Evolutionary conservation across 1,284 basidiomycete genomes (phyloP).

Genomic region (Psilocybe mexicana): DNA sequence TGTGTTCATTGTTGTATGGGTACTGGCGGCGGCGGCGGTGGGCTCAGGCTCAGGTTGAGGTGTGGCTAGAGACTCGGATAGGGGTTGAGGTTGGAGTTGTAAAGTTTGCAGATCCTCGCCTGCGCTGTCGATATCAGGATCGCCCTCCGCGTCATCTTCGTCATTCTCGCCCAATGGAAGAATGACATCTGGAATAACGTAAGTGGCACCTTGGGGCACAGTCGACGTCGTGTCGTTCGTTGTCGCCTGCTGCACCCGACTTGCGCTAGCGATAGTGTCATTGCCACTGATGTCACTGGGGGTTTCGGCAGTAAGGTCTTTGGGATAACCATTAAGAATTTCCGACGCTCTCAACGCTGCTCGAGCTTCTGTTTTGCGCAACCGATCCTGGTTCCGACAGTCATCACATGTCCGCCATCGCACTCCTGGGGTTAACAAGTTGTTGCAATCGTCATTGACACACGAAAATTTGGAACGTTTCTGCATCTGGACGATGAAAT

Average conservation of each 20-base stretch:
- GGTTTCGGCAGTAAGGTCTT: not conserved
- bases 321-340: not conserved
- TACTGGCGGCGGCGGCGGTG: too few species aligned
- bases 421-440: slow-evolving; percentile 32
- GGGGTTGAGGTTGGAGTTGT: not conserved
- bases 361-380: slow-evolving; percentile 1
- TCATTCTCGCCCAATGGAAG: not conserved
- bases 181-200: not conserved
- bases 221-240: too few species aligned
- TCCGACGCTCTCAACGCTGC: slow-evolving; percentile 7
- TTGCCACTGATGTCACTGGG: slow-evolving; percentile 5
- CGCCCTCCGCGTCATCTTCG: slow-evolving; percentile 3
- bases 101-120: slow-evolving; percentile 2
- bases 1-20: too few species aligned
- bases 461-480: slow-evolving; percentile 29
- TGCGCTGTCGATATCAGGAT: slow-evolving; percentile 2
- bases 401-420: slow-evolving; percentile 19
- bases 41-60: too few species aligned
- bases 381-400: slow-evolving; percentile 6
- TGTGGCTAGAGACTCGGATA: too few species aligned
- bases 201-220: too few species aligned
- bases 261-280: too few species aligned
- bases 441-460: slow-evolving; percentile 42
- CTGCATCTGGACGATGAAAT: slow-evolving; percentile 3
- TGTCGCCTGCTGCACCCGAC: too few species aligned